Base-by-base conservation (phyloP, 306 rosid genomes). In the Corylus avellana region DNA sequence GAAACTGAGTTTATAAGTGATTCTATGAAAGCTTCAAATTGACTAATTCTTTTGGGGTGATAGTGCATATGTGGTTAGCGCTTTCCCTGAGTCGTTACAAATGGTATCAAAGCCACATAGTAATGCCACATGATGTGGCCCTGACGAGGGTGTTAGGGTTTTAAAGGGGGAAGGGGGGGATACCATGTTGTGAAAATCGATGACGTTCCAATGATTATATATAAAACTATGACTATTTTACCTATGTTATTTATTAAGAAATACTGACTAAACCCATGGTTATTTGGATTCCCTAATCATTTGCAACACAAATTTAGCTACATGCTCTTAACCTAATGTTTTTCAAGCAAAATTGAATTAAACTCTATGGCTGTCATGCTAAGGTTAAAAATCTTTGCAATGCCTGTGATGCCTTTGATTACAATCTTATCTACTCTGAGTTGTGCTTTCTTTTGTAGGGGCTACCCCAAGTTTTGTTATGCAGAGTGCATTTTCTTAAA, bases 401-500 rank as follows among this genome's bases (percentile, higher is more conserved):
- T 10, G 44, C 54, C 20, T 68, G 49, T 37, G 49, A 13, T 75
- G 46, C 42, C 53, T 73, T 58, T 39, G 77, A 64, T 64, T 44
- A 69, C 67, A 77, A 59, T 81, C 78, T 14, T 81, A 67, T 73
- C 73, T 77, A 75, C 67, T 55, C 70, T 80, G 78, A 77, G 80
- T 79, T 86, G 74, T 80, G 74, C 77, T 84, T 75, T 84, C 66
- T 87, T 87, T 82, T 48, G 76, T 82, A 94, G 98, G 98, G 97
- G 71, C 86, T 94, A 70, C 98, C 96, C 42, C 98, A 94, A 83
- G 92, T 88, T 72, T 84, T 94, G 85, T 81, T 94, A 77, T 88
- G 92, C 87, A 89, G 94, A 86, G 94, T 94, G 55, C 95, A 90
- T 81, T 88, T 87, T 79, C 88, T 94, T 72, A 94, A 89, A 84